Percentiles rank a stretch among this genome's conserved stretches.
These are phyloP conservation scores for Skeletonema marinoi DNA, from an alignment of 108 stramenopile genomes.

Conservation along the genomic window DNA sequence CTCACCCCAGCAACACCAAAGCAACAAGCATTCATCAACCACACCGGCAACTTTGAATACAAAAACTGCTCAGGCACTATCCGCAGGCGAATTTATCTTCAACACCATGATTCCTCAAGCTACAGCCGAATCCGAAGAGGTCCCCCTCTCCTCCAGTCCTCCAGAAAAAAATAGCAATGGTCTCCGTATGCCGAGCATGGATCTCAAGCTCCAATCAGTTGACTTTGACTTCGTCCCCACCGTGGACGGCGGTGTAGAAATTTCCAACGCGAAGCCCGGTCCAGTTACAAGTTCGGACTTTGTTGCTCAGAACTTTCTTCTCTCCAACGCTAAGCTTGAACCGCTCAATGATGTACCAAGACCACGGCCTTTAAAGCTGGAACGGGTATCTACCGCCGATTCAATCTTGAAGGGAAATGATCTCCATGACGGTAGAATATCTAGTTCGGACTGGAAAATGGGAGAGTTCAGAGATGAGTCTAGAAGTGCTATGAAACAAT, in stretches of 20 bases:
- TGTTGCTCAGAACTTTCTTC: slow-evolving; percentile 9
- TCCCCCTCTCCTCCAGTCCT: background rate
- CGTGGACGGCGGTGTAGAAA: background rate
- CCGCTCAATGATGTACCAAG: background rate
- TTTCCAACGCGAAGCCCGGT: background rate
- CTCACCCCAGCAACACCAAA: background rate
- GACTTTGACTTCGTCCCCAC: background rate
- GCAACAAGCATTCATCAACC: background rate
- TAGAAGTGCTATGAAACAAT: background rate
- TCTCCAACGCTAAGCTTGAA: background rate
- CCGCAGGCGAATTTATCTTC: background rate
- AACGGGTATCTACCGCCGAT: background rate
- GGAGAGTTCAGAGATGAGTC: background rate
- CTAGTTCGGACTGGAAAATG: background rate
- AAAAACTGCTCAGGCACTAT: background rate
- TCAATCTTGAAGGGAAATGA: background rate
- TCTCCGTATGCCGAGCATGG: slow-evolving; percentile 11
- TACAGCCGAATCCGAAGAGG: background rate
- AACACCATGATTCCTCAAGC: background rate
- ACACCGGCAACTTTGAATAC: background rate
- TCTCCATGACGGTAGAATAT: background rate
- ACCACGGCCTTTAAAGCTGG: background rate
- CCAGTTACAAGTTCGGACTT: slow-evolving; percentile 9
- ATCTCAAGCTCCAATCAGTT: slow-evolving; percentile 1
- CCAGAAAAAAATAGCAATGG: background rate